These are phyloP conservation scores for Erigeron philadelphicus DNA, from an alignment of 140 eudicot species.

Conservation along the genomic window DNA sequence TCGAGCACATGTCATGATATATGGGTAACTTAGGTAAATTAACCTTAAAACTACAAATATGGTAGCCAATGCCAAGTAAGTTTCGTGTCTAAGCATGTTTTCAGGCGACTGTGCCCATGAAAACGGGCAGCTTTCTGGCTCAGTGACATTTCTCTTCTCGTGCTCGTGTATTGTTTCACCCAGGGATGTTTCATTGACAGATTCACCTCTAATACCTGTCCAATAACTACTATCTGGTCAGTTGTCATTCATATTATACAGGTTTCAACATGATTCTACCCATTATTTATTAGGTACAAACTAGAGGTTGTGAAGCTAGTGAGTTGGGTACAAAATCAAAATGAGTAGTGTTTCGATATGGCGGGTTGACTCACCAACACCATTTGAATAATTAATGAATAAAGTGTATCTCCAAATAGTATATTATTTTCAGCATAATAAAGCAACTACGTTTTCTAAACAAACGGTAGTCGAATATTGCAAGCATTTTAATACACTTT, in stretches of 20 bases:
- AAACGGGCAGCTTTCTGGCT: conserved; percentile 61
- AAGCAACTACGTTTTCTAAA: neutral
- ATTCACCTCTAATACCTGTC: conserved; percentile 38
- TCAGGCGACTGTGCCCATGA: conserved; percentile 79
- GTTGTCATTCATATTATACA: neutral
- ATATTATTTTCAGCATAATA: neutral
- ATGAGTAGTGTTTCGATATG: neutral
- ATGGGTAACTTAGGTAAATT: conserved; percentile 43
- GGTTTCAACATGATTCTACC: neutral
- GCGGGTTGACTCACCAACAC: neutral
- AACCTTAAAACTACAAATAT: conserved; percentile 54
- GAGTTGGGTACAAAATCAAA: neutral
- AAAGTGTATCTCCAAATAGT: neutral
- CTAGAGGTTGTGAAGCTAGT: neutral
- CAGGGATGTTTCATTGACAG: conserved; percentile 30
- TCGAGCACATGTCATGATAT: conserved; percentile 31
- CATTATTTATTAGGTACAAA: neutral
- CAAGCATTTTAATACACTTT: neutral
- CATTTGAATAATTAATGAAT: too few species aligned
- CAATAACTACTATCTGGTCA: neutral
- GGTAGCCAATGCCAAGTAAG: conserved; percentile 70
- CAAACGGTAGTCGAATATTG: neutral
- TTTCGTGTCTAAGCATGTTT: conserved; percentile 62
- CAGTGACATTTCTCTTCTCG: conserved; percentile 23
- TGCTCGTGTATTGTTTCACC: conserved; percentile 36